Base-by-base conservation (phyloP, 2,329 filamentous ascomycete species). In the Aspergillus sp. region DNA sequence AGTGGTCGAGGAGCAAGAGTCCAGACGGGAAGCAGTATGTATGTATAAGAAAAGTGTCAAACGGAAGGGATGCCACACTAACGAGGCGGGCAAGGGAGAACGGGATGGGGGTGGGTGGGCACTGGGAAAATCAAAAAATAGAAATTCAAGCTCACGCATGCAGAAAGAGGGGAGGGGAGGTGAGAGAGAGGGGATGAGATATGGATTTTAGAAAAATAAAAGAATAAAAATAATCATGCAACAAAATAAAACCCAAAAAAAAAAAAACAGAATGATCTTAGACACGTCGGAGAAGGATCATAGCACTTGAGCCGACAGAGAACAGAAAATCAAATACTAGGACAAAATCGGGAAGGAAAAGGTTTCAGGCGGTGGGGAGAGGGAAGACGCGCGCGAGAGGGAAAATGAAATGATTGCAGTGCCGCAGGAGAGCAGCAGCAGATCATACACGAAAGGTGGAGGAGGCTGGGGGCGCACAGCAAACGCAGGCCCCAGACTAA, bases 21-120 rank as follows among this genome's bases (percentile, higher is more conserved):
- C 18, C 20, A 56, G 54, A 39, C 50, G 49, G 54, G 49, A 46
- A 20, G 53, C 24, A 26, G 46, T 55, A 57, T 59, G 60, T 66
- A 66, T 67, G 64, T 65, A 66, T 66, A 66, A 63, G 57, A 62
- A 24, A 65, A 57, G 61, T 63, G 64, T 61, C 65, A 67, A 67
- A 66, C 61, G 65, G 55, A 67, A 67, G 65, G 65, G 65, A 66
- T 67, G 59, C 53, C 46, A 53, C 56, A 60, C 45, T 56, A 57
- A 64, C 57, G 60, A 66, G 64, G 65, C 67, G 61, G 70, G 67
- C 65, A 71, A 71, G 70, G 69, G 70, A 64, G 65, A 56, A 45
- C 9, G 26, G 52, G 45, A 47, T 49, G 22, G 53, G 22, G 57
- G 46, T 26, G 32, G 52, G 45, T 36, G 49, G 55, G 55, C 45